These are phyloP conservation scores for Pestalotiopsis sp. DNA, from an alignment of 2,329 filamentous ascomycete genomes.

Conservation along the genomic window DNA sequence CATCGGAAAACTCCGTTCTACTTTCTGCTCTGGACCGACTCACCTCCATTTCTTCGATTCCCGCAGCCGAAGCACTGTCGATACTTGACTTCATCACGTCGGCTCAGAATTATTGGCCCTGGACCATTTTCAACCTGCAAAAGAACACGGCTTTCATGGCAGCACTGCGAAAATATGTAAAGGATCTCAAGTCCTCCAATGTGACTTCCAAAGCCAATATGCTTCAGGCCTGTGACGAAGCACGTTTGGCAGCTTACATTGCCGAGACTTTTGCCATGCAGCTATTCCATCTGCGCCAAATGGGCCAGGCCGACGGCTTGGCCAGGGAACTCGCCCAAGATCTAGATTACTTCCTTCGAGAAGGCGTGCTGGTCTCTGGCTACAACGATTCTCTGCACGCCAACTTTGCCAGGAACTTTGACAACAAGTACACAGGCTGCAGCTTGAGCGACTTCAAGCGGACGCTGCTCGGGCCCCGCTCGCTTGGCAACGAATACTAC, in stretches of 20 bases:
- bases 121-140: constrained; percentile 82
- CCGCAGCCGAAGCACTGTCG: constrained; percentile 68
- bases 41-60: constrained; percentile 64
- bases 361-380: constrained; percentile 75
- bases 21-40: constrained; percentile 73
- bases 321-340: constrained; percentile 74
- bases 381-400: constrained; percentile 88
- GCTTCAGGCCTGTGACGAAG: constrained; percentile 61
- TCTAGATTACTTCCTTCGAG: constrained; percentile 77
- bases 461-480: constrained; percentile 65
- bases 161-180: constrained; percentile 72
- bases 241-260: constrained; percentile 77
- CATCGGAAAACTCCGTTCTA: constrained; percentile 67
- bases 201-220: constrained; percentile 58
- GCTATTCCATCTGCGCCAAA: constrained; percentile 81
- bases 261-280: constrained; percentile 91
- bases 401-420: constrained; percentile 85
- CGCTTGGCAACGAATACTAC: constrained; percentile 78
- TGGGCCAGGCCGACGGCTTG: constrained; percentile 66
- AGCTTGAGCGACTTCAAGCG: constrained; percentile 80
- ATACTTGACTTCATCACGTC: constrained; percentile 86
- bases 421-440: constrained; percentile 73
- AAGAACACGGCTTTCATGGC: constrained; percentile 75
- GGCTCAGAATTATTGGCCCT: constrained; percentile 93
- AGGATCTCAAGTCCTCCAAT: constrained; percentile 54